phyloP scores from a whole-genome alignment of 2,329 filamentous ascomycete genomes.

The Juglanconis oblonga region DNA sequence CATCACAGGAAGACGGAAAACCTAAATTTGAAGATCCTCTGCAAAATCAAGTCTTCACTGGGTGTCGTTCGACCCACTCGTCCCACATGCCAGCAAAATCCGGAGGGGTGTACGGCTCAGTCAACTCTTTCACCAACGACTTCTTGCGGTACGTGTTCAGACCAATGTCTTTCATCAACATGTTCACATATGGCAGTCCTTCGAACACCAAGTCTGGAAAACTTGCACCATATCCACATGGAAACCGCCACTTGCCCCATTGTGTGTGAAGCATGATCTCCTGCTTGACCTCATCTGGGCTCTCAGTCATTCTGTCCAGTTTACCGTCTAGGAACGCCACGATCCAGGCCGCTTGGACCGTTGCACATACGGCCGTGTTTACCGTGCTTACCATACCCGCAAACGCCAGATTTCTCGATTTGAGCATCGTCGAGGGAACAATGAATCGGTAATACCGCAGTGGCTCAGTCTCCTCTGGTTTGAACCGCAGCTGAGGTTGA shows the following conservation, averaged over 20 bases:
- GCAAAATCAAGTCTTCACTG: conserved; percentile 4
- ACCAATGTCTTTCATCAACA: conserved; percentile 21
- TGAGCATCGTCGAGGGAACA: conserved; percentile 10
- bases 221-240: conserved; percentile 46
- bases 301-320: conserved; percentile 32
- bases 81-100: conserved; percentile 27
- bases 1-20: background rate
- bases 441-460: conserved; percentile 15
- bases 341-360: conserved; percentile 49
- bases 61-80: conserved; percentile 24
- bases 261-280: conserved; percentile 50
- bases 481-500: conserved; percentile 8
- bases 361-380: conserved; percentile 32
- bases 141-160: conserved; percentile 20
- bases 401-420: conserved; percentile 6
- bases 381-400: conserved; percentile 23
- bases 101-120: conserved; percentile 11
- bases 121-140: conserved; percentile 15
- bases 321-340: conserved; percentile 54
- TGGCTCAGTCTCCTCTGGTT: conserved; percentile 4
- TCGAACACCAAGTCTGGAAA: conserved; percentile 60
- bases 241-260: conserved; percentile 53
- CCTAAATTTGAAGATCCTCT: background rate
- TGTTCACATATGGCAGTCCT: conserved; percentile 49
- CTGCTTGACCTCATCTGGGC: conserved; percentile 31